A percentile compares a stretch with the other conserved stretches of the same genome.
phyloP scores from a whole-genome alignment of 2,329 filamentous ascomycete genomes.

The Monosporascus ibericus region DNA sequence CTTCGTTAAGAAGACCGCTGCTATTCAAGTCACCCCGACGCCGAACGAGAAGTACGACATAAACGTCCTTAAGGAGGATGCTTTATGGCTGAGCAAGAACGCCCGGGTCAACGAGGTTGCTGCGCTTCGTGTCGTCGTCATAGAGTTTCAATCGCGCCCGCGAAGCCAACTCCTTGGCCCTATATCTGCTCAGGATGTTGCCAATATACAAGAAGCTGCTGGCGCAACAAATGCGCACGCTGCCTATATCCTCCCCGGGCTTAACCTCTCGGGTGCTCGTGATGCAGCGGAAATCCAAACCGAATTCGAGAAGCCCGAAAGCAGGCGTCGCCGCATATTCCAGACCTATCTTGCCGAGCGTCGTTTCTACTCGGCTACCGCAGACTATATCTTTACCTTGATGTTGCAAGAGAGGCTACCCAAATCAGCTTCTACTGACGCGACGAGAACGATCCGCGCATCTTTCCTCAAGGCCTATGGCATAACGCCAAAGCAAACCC shows the following conservation, averaged over 20 bases:
- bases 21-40: conserved; percentile 73
- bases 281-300: conserved; percentile 50
- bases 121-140: conserved; percentile 70
- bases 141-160: conserved; percentile 81
- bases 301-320: conserved; percentile 57
- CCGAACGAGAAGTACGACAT: conserved; percentile 64
- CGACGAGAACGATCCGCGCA: conserved; percentile 22
- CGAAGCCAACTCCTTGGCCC: conserved; percentile 63
- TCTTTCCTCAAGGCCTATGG: conserved; percentile 26
- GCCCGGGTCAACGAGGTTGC: conserved; percentile 73
- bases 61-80: conserved; percentile 75
- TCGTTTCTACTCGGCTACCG: conserved; percentile 59
- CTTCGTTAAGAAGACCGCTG: conserved; percentile 80
- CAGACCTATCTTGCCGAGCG: conserved; percentile 67
- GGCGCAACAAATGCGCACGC: conserved; percentile 56
- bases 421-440: conserved; percentile 15
- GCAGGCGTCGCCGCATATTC: conserved; percentile 62
- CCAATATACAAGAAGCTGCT: conserved; percentile 69
- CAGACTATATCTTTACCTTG: conserved; percentile 49
- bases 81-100: conserved; percentile 77
- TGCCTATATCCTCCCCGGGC: conserved; percentile 48
- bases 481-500: conserved; percentile 23
- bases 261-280: conserved; percentile 38
- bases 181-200: conserved; percentile 71
- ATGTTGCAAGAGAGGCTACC: conserved; percentile 34